These are phyloP conservation scores for Phaseolus coccineus DNA, from an alignment of 331 rosid genomes.

Conservation along the genomic window DNA sequence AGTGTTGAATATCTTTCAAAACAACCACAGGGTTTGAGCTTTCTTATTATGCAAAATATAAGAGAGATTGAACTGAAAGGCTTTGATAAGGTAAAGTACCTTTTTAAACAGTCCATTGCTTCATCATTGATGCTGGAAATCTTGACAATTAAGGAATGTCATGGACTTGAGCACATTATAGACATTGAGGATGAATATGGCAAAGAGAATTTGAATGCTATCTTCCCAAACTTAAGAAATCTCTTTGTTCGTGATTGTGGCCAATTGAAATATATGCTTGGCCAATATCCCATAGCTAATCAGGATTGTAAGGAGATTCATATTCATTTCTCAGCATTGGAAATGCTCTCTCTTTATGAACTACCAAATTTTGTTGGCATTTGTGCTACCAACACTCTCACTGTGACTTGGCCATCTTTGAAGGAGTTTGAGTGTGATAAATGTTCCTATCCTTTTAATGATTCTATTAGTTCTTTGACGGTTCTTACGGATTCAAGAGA, in stretches of 20 bases:
- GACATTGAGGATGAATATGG: background rate
- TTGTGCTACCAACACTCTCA: background rate
- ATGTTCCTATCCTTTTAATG: background rate
- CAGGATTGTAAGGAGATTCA: background rate
- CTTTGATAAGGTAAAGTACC: background rate
- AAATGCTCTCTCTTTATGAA: no score
- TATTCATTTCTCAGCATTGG: background rate
- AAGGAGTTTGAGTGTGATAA: background rate
- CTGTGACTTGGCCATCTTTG: background rate
- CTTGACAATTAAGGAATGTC: background rate
- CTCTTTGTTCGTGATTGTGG: background rate
- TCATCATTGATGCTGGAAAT: background rate
- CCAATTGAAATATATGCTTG: background rate
- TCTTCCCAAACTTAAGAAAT: background rate
- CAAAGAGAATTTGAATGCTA: background rate
- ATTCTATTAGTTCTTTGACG: background rate
- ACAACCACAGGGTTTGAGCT: background rate
- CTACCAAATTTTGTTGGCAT: background rate
- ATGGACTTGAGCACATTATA: background rate
- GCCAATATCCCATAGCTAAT: background rate
- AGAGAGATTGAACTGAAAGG: no score
- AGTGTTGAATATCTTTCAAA: background rate
- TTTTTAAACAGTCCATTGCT: background rate
- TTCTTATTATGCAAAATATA: no score
- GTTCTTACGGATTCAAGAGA: background rate